phyloP scores from a whole-genome alignment of 2,329 filamentous ascomycete species.

The Calonectria fujianensis region DNA sequence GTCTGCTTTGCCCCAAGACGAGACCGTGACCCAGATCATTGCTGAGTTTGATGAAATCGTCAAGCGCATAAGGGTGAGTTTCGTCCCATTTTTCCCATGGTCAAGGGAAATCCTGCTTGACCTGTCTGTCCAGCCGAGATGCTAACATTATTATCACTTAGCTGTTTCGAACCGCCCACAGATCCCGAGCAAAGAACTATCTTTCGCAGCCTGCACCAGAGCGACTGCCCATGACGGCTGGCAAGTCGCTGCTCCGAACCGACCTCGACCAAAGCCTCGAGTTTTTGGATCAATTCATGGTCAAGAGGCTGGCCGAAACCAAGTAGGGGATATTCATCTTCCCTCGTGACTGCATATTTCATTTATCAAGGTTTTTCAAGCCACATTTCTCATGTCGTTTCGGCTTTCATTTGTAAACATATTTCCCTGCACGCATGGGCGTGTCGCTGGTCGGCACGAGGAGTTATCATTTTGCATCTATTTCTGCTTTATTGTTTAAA shows the following conservation, averaged over 20 bases:
- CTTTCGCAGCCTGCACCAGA: constrained; percentile 9
- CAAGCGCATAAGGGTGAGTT: not conserved
- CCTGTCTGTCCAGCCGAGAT: not conserved
- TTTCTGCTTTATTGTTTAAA: not conserved
- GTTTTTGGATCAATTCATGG: not conserved
- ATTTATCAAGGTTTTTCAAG: not conserved
- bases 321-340: not conserved
- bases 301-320: not conserved
- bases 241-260: constrained; percentile 4
- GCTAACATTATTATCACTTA: not conserved
- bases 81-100: not conserved
- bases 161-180: constrained; percentile 1
- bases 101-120: not conserved
- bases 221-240: constrained; percentile 1
- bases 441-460: not conserved
- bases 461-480: not conserved
- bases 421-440: not conserved
- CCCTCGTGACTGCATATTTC: not conserved
- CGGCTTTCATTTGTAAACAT: not conserved
- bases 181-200: not conserved
- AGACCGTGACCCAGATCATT: not conserved
- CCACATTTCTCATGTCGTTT: not conserved
- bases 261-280: not conserved
- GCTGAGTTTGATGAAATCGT: constrained; percentile 1
- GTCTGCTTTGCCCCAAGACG: not conserved